A percentile compares a stretch with the other conserved stretches of the same genome.
phyloP scores from a whole-genome alignment of 148 eudicot genomes.

The Cornus florida region DNA sequence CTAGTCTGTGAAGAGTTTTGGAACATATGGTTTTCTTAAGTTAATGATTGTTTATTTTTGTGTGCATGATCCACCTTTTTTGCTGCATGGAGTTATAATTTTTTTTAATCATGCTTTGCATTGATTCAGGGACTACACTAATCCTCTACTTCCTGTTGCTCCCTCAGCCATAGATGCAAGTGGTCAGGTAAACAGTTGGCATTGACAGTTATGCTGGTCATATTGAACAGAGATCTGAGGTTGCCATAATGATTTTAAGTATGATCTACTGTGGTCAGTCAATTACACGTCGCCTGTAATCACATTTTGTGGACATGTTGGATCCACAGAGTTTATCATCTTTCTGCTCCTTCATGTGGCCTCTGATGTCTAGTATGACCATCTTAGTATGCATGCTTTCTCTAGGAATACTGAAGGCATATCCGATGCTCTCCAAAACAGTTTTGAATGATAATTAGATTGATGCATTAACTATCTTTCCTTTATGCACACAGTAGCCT shows the following conservation, averaged over 20 bases:
- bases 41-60: background rate
- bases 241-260: background rate
- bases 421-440: background rate
- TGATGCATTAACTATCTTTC: background rate
- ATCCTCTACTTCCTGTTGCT: constrained; percentile 87
- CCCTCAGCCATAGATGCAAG: constrained; percentile 89
- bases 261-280: background rate
- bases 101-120: background rate
- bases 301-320: background rate
- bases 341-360: background rate
- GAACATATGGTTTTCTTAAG: background rate
- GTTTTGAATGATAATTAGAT: background rate
- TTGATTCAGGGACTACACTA: constrained; percentile 88
- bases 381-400: constrained; percentile 4
- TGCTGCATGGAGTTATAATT: background rate
- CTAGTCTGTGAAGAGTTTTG: background rate
- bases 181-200: constrained; percentile 70
- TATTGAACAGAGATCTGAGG: background rate
- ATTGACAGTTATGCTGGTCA: background rate
- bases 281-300: background rate
- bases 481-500: background rate
- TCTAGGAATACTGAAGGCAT: background rate
- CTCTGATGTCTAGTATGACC: background rate
- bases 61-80: background rate
- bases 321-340: background rate